Base-by-base conservation (phyloP, 2,329 filamentous ascomycete species). In the Alternaria burnsii region DNA sequence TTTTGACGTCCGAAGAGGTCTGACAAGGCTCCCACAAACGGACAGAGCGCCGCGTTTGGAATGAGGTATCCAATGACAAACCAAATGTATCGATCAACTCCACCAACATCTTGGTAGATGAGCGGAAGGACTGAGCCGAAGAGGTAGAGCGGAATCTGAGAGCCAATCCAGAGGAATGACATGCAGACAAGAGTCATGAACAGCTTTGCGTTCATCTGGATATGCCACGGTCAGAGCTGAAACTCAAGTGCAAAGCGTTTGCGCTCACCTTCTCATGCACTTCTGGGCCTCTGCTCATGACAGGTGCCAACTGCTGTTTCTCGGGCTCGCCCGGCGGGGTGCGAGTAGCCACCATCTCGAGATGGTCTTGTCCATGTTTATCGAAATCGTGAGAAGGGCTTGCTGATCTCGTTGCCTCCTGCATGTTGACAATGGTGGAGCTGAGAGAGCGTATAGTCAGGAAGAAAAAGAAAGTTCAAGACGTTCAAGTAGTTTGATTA, bases 91-190 rank as follows among this genome's bases (percentile, higher is more conserved):
- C 84, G 79, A 69, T 87, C 85, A 5, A 82, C 77, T 54, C 88
- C 88, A 26, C 88, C 88, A 59, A 90, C 84, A 26, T 87, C 85
- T 44, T 76, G 74, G 72, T 89, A 89, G 56, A 90, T 86, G 63
- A 84, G 81, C 0, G 74, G 73, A 14, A 76, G 69, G 11, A 81
- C 75, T n/a, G 72, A 74, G 54, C 81, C 81, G 58, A 79, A 82
- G 48, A 82, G 71, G 51, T 80, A 82, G 11, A 88, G 79, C 2
- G 86, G 86, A 47, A 88, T 87, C 65, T 88, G 86, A 55, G 82
- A 86, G 30, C 85, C 86, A 50, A 85, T 86, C 86, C 86, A 88
- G 22, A 88, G 76, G 57, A 89, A 86, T 5, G 85, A 84, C 84
- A 87, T 87, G 59, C 85, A 85, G 14, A 84, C 67, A 47, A 88